Evolutionary conservation across 1,284 basidiomycete genomes (phyloP), one percentile per base, ranked within the genome.

Genomic region (Ustilago vetiveriae): DNA sequence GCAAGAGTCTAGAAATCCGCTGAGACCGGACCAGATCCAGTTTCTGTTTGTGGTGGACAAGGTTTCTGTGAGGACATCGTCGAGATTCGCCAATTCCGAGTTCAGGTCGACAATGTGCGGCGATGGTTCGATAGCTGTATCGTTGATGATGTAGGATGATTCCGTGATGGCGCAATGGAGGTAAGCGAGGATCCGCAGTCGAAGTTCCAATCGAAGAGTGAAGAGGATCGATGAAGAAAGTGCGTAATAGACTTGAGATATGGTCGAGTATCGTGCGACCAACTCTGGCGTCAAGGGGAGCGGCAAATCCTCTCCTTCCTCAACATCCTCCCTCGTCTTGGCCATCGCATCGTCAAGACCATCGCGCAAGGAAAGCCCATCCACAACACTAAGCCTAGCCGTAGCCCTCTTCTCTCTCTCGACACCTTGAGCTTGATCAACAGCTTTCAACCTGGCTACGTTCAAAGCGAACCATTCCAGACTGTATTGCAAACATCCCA

Each of bases 21-120:
- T 90, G 1, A 98, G 84, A 1, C 95, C 95, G 24, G 88, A 86
- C 80, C 97, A 94, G 40, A 94, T 84, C 82, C 94, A 97, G 51
- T 91, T 91, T 67, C 27, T 33, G 24, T 72, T 45, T 10, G 64
- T 42, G 0, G 67, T 42, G 3, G 72, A 43, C 4, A 82, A 24
- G 3, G 69, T 65, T 23, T 73, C 69, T 17, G 60, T 37, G n/a
- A 76, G 44, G 9, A 72, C 86, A 57, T 91, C 90, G 71, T 96
- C 90, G 66, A 88, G 89, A 69, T 88, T 87, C 36, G 88, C 87
- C 5, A 98, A 84, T 68, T 93, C 90, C 9, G 86, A 85, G 76
- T 95, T 97, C 41, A 98, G 86, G 79, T 97, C 92, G 38, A 91
- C 86, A 42, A 98, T 87, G 79, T 94, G 89, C 4, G 91, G 88